Conservation (phyloP, 1,284 basidiomycete species). For the Puccinia novopanici region DNA sequence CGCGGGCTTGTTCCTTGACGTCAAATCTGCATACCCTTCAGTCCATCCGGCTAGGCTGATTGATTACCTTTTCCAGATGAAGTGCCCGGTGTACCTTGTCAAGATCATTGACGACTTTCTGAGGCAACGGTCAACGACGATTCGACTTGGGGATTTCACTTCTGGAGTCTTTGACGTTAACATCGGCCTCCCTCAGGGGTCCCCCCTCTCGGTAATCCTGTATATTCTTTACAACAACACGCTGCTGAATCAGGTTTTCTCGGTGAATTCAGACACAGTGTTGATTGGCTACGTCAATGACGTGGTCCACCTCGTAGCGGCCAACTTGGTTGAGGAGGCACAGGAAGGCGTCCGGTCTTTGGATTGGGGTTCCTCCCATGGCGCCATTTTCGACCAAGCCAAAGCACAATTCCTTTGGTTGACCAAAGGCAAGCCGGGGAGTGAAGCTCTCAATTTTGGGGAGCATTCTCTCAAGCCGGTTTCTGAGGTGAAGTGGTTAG, state of each 20-base stretch:
- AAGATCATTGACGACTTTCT: too few species aligned
- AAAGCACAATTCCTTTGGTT: slow-evolving; percentile 4
- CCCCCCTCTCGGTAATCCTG: neutral
- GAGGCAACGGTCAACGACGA: neutral
- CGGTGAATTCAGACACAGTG: neutral
- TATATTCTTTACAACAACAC: slow-evolving; percentile 11
- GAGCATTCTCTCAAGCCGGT: too few species aligned
- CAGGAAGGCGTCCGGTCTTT: neutral
- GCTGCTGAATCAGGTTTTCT: neutral
- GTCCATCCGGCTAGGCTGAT: too few species aligned
- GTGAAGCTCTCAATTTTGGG: neutral
- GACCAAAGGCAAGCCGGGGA: neutral
- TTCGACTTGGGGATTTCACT: neutral
- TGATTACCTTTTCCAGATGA: neutral
- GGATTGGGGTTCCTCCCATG: neutral
- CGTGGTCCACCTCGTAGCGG: slow-evolving; percentile 6
- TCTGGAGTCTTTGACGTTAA: neutral
- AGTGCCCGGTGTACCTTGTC: too few species aligned
- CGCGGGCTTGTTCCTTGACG: neutral
- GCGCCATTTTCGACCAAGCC: neutral
- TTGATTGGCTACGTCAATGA: neutral
- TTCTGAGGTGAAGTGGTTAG: neutral
- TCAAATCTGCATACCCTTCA: too few species aligned
- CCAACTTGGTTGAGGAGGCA: too few species aligned
- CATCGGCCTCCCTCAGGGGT: neutral